phyloP scores from a whole-genome alignment of 1,284 basidiomycete species.

The Austroboletus novae-zelandiae region DNA sequence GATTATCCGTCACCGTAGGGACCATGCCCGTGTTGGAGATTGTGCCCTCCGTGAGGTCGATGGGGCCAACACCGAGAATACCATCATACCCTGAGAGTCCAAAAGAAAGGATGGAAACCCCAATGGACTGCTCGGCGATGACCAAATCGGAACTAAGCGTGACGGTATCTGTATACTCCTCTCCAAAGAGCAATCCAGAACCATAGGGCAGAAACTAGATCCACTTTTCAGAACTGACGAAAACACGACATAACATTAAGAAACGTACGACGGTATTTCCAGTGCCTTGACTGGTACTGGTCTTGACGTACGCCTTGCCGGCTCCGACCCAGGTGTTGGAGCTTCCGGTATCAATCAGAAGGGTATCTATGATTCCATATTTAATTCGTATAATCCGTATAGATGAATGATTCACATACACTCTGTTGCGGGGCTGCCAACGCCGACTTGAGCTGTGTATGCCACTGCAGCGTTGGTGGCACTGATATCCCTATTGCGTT shows the following conservation, averaged over 20 bases:
- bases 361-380: constrained; percentile 14
- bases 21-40: constrained; percentile 23
- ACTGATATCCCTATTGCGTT: too few relatives aligned
- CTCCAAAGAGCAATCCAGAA: constrained; percentile 50
- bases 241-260: background rate
- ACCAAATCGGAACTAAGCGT: constrained; percentile 42
- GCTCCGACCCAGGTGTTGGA: constrained; percentile 41
- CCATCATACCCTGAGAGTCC: constrained; percentile 50
- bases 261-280: constrained; percentile 36
- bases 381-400: too few relatives aligned
- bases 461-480: too few relatives aligned
- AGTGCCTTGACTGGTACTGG: constrained; percentile 44
- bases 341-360: constrained; percentile 34
- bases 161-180: constrained; percentile 51
- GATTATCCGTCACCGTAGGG: constrained; percentile 47
- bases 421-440: too few relatives aligned
- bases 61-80: constrained; percentile 58
- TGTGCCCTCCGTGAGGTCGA: constrained; percentile 45
- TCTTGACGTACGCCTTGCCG: constrained; percentile 34
- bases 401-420: too few relatives aligned
- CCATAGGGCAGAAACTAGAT: constrained; percentile 47
- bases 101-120: constrained; percentile 42
- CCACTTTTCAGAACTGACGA: background rate
- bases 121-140: constrained; percentile 51
- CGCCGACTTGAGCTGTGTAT: too few relatives aligned